Conservation (phyloP, 352 stramenopile species). For the Phytophthora foliorum region DNA sequence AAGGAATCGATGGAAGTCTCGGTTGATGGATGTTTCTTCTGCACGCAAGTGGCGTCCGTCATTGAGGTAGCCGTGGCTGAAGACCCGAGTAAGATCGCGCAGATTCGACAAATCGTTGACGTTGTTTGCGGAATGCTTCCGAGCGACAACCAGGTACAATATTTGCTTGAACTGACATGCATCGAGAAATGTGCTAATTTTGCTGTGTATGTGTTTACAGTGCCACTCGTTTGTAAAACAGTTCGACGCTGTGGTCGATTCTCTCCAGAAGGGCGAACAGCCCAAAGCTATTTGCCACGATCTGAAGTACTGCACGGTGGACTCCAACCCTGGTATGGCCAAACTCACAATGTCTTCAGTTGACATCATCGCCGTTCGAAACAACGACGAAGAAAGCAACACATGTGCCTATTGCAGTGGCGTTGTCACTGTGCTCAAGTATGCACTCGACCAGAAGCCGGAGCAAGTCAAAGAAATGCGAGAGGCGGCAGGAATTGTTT, state of each 20-base stretch:
- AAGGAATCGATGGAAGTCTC: conserved; percentile 46
- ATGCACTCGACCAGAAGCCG: conserved; percentile 61
- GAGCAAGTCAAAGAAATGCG: conserved; percentile 71
- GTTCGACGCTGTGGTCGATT: conserved; percentile 70
- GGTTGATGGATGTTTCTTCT: conserved; percentile 72
- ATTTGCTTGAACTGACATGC: neutral
- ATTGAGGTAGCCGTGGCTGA: conserved; percentile 65
- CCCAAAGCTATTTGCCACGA: conserved; percentile 72
- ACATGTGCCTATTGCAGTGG: conserved; percentile 74
- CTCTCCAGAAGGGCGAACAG: conserved; percentile 70
- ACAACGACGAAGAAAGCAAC: conserved; percentile 32
- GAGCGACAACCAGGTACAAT: conserved; percentile 64
- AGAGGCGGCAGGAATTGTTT: conserved; percentile 72
- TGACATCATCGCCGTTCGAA: conserved; percentile 22
- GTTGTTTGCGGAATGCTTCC: conserved; percentile 70
- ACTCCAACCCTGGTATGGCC: conserved; percentile 27
- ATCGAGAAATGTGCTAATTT: conserved; percentile 12
- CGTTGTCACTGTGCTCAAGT: conserved; percentile 70
- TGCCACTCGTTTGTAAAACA: conserved; percentile 71
- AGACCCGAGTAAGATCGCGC: conserved; percentile 58
- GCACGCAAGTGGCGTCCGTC: conserved; percentile 67
- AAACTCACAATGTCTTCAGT: conserved; percentile 19
- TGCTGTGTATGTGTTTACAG: conserved; percentile 40
- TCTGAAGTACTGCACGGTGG: conserved; percentile 62
- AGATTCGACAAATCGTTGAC: conserved; percentile 72